Base-by-base conservation (phyloP, 176 grass and related monocot genomes). In the Bromus sterilis region DNA sequence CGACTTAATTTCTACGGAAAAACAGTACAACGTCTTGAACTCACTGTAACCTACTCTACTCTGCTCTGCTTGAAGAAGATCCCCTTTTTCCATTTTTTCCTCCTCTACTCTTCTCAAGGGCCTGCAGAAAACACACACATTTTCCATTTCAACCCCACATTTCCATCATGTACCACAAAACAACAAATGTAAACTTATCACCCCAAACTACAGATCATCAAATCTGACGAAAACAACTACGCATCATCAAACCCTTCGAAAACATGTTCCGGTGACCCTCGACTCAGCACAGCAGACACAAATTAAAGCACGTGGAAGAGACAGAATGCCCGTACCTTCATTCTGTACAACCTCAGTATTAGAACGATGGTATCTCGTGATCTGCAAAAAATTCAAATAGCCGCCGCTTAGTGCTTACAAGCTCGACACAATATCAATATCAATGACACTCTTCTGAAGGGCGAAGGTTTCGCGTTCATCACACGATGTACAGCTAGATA, bases 301-400 rank as follows among this genome's bases (percentile, higher is more conserved):
- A 70, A 36, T 36, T 20, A 70, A 58, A 58, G 13, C 51, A 14
- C 33, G 20, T 32, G 24, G 11, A 80, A 69, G 32, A 56, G 24
- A 59, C 9, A 70, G 30, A 39, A 35, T 69, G 44, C 9, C 41
- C 28, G 16, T 89, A 94, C 95, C 95, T 91, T 91, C 63, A 81
- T 85, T 83, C 84, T 91, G 73, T 92, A 89, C 70, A 94, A 74
- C 81, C 86, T 91, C 84, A 97, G 44, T 31, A 91, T 94, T 73
- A 97, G 92, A 77, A 94, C 90, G 81, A 97, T 94, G 78, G 57
- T 72, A 80, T 97, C 95, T 57, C 92, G 89, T 75, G 75, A 84
- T 80, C 95, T 94, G 83, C 8, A 85, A 44, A 78, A 16, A 73
- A 63, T 63, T 46, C 24, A 80, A 84, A 75, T 30, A 51, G n/a